These are phyloP conservation scores for Huiozyma sinensis DNA, from an alignment of 805 yeast genomes.

Conservation along the genomic window DNA sequence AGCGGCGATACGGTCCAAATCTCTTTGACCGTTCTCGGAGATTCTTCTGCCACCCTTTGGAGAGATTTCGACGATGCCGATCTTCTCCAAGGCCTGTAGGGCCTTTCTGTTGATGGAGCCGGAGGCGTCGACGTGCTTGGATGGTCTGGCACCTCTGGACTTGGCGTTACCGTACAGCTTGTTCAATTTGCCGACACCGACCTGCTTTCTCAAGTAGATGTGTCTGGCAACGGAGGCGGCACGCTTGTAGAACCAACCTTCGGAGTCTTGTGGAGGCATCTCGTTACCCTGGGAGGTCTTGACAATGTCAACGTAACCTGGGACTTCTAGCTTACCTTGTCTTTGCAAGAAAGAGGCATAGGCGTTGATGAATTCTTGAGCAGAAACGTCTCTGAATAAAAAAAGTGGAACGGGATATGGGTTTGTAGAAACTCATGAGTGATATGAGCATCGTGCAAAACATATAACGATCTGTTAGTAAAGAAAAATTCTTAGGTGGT, in stretches of 20 bases:
- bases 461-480: constrained; percentile 15
- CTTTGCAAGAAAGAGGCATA: constrained; percentile 99
- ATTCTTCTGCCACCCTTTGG: constrained; percentile 99
- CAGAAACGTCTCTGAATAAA: constrained; percentile 96
- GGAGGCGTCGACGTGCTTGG: constrained; percentile 97
- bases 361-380: constrained; percentile 99
- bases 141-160: constrained; percentile 98
- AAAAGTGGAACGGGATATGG: too few relatives aligned
- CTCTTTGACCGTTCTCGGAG: constrained; percentile 99
- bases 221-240: constrained; percentile 99
- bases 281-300: constrained; percentile 98
- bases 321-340: constrained; percentile 99
- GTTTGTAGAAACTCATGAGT: too few relatives aligned
- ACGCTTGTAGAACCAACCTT: constrained; percentile 99
- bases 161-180: constrained; percentile 98
- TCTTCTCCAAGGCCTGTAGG: constrained; percentile 95
- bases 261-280: constrained; percentile 99
- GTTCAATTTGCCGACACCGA: constrained; percentile 99
- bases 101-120: constrained; percentile 99
- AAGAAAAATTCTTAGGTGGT: neutral
- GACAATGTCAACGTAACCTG: constrained; percentile 99
- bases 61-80: constrained; percentile 92
- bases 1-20: constrained; percentile 99
- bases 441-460: too few relatives aligned
- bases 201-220: constrained; percentile 98